A percentile compares a stretch with the other conserved stretches of the same genome.
Conservation (phyloP, 768 basidiomycete genomes). For the Coprinopsis strossmayeri region DNA sequence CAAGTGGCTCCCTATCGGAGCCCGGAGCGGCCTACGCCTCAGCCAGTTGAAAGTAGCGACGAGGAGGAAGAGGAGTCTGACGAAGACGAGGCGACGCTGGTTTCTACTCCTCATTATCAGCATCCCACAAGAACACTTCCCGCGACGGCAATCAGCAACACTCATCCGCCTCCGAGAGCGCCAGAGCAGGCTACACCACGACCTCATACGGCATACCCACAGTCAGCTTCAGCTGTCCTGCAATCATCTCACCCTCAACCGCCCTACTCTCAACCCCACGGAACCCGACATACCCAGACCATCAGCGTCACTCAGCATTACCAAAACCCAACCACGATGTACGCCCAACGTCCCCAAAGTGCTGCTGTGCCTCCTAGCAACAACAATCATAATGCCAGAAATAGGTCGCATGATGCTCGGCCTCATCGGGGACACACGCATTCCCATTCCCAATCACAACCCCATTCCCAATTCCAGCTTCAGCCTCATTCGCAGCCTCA, state of each 20-base stretch:
- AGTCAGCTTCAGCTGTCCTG: neutral
- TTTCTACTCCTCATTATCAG: no score
- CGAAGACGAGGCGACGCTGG: neutral
- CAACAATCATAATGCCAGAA: neutral
- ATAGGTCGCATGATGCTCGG: no score
- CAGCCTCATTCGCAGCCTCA: neutral
- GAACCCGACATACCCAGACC: slow-evolving; percentile 9
- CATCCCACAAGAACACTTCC: no score
- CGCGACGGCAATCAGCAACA: no score
- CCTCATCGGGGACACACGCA: no score
- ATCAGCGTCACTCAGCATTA: slow-evolving; percentile 3
- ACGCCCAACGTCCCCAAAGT: no score
- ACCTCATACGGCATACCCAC: neutral
- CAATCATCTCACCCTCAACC: neutral
- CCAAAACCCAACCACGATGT: slow-evolving; percentile 2
- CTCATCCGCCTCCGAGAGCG: no score
- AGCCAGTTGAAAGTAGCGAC: slow-evolving; percentile 1
- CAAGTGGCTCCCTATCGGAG: no score
- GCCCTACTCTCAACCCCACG: slow-evolving; percentile 2
- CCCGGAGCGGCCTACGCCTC: no score
- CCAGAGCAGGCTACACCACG: no score
- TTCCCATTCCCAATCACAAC: slow-evolving; percentile 6
- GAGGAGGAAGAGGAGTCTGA: neutral
- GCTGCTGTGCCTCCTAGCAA: no score
- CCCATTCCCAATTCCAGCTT: slow-evolving; percentile 1